phyloP scores from a whole-genome alignment of 169 alveolate genomes.

The Plasmodium sp. region DNA sequence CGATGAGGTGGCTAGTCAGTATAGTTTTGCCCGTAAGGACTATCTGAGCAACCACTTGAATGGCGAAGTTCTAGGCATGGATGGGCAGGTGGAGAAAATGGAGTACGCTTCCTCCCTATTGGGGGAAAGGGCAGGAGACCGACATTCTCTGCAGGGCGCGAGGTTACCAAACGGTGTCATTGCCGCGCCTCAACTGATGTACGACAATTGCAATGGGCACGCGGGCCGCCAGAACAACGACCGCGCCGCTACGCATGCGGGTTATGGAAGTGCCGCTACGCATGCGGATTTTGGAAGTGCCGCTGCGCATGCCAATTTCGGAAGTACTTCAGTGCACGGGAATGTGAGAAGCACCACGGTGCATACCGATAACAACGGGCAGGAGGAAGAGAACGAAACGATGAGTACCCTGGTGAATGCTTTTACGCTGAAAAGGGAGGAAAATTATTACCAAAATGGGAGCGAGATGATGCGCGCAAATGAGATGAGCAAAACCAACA shows the following conservation, averaged over 20 bases:
- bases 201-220: background rate
- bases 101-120: background rate
- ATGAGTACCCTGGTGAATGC: background rate
- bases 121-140: conserved; percentile 5
- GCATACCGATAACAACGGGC: background rate
- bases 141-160: background rate
- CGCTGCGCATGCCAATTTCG: background rate
- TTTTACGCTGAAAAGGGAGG: background rate
- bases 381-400: background rate
- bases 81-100: background rate
- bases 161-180: background rate
- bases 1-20: background rate
- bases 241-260: background rate
- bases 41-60: background rate
- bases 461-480: background rate
- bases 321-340: background rate
- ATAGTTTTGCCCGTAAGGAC: background rate
- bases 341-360: background rate
- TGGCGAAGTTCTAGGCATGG: background rate
- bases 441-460: conserved; percentile 3
- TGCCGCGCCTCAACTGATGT: background rate
- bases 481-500: conserved; percentile 10
- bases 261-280: background rate
- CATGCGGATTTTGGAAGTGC: background rate
- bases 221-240: background rate